Conservation (phyloP, 106 monocot genomes). For the Dioscorea zingiberensis region DNA sequence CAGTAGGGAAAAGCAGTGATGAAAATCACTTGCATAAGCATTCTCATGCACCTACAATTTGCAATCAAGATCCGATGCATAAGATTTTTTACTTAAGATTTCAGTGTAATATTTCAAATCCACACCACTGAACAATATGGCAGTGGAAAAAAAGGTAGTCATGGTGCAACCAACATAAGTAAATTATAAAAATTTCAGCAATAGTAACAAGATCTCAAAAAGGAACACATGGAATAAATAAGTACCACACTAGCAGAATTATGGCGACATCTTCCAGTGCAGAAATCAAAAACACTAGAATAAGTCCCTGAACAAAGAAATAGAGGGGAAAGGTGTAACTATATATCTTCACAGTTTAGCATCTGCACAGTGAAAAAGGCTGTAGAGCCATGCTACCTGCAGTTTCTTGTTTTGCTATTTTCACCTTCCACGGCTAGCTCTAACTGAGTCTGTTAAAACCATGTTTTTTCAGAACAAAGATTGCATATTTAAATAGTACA, state of each 20-base stretch:
- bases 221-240: conserved; percentile 4
- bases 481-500: no score
- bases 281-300: conserved; percentile 79
- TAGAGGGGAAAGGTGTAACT: background rate
- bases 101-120: no score
- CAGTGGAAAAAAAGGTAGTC: no score
- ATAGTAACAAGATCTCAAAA: background rate
- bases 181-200: background rate
- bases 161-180: no score
- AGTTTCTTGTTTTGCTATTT: conserved; percentile 81
- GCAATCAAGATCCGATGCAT: no score
- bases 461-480: no score
- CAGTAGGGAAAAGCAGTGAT: conserved; percentile 74
- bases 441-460: conserved; percentile 48
- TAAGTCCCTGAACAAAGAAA: conserved; percentile 62
- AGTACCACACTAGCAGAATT: conserved; percentile 95
- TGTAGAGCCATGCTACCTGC: conserved; percentile 43
- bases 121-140: no score
- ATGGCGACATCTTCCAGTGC: conserved; percentile 92
- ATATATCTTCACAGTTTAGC: no score
- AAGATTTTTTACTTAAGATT: no score
- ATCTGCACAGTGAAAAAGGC: no score
- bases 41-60: conserved; percentile 89
- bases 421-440: conserved; percentile 66
- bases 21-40: conserved; percentile 92